These are phyloP conservation scores for Colletotrichum falcatum DNA, from an alignment of 2,329 filamentous ascomycete genomes.

Conservation along the genomic window DNA sequence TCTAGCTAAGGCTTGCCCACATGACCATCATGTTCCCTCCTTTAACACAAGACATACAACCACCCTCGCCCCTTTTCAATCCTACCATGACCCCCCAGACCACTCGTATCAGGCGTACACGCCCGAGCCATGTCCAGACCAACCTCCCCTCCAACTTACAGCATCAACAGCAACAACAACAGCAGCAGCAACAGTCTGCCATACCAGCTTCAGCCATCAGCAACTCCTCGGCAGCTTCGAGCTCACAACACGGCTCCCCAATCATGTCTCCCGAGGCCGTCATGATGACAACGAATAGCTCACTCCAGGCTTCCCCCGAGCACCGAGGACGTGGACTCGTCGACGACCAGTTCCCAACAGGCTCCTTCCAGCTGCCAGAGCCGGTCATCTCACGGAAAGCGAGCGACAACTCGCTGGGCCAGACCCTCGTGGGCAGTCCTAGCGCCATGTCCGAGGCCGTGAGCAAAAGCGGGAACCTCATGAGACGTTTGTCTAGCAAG, in stretches of 20 bases:
- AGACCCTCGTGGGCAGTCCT: conserved; percentile 67
- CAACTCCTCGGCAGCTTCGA: conserved; percentile 67
- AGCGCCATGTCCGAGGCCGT: conserved; percentile 64
- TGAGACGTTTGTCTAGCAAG: conserved; percentile 86
- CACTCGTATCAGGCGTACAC: conserved; percentile 54
- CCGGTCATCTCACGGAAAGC: conserved; percentile 72
- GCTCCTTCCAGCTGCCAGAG: conserved; percentile 78
- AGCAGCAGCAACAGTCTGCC: conserved; percentile 43
- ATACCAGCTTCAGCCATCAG: conserved; percentile 66
- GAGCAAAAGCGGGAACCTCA: conserved; percentile 63
- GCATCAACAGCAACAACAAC: conserved; percentile 38
- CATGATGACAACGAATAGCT: conserved; percentile 69
- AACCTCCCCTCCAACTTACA: conserved; percentile 49
- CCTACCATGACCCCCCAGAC: conserved; percentile 58
- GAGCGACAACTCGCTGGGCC: conserved; percentile 72
- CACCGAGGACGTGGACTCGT: conserved; percentile 64
- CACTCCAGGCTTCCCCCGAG: conserved; percentile 76
- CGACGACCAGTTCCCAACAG: conserved; percentile 61
- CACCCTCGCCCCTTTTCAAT: conserved; percentile 48
- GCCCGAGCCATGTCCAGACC: conserved; percentile 63
- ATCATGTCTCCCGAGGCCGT: conserved; percentile 66
- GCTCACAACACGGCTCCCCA: conserved; percentile 67
- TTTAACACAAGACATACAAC: conserved; percentile 47
- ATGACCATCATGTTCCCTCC: conserved; percentile 48
- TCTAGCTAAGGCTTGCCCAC: conserved; percentile 33